phyloP scores from a whole-genome alignment of 2,329 filamentous ascomycete genomes.

The Mariannaea elegans region DNA sequence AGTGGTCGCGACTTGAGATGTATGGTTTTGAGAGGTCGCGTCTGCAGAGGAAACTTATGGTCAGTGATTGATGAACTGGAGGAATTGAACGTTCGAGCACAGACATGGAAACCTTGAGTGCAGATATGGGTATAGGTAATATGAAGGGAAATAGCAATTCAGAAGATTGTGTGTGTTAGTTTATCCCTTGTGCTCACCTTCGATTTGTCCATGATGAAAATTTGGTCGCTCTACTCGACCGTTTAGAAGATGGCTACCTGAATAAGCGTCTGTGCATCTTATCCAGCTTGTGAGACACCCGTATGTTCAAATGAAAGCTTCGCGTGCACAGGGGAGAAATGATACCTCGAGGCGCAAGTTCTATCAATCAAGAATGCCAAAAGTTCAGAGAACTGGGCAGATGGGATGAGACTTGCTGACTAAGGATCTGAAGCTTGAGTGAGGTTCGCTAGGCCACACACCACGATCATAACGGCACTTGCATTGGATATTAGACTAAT shows the following conservation, averaged over 20 bases:
- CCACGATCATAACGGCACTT: not conserved
- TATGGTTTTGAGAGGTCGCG: slow-evolving; percentile 58
- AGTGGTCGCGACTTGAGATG: slow-evolving; percentile 54
- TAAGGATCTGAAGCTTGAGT: slow-evolving; percentile 1
- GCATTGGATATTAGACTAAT: not conserved
- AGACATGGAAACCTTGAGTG: not conserved
- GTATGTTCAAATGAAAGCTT: not conserved
- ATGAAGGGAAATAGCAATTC: no score
- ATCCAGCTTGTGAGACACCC: not conserved
- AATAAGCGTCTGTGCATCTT: not conserved
- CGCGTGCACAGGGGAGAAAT: not conserved
- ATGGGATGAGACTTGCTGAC: slow-evolving; percentile 3
- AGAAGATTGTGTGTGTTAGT: not conserved
- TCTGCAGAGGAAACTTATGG: slow-evolving; percentile 38
- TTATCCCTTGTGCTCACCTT: slow-evolving; percentile 32
- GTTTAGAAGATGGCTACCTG: not conserved
- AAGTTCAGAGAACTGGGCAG: slow-evolving; percentile 3
- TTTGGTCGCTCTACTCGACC: not conserved
- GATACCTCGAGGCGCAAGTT: not conserved
- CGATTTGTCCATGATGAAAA: slow-evolving; percentile 38
- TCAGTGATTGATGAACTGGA: not conserved
- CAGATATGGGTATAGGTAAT: no score
- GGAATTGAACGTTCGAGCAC: not conserved
- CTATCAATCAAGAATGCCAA: not conserved
- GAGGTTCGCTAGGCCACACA: not conserved